Conservation (phyloP, 2,329 filamentous ascomycete species). For the Sporothrix humicola region DNA sequence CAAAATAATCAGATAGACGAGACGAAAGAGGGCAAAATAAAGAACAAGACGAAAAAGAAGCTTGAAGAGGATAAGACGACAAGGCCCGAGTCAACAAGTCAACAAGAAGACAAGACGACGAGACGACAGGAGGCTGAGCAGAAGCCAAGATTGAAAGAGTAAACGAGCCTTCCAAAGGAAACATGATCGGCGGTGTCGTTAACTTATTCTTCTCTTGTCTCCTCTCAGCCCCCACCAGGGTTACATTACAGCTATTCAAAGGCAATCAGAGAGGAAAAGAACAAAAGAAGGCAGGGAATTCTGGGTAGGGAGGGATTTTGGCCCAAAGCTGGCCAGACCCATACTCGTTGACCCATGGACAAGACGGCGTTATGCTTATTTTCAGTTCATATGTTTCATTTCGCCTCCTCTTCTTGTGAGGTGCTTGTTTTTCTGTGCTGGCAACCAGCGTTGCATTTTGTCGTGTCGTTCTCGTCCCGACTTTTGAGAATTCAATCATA, state of each 20-base stretch:
- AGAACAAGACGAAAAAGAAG: neutral
- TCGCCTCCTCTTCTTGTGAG: neutral
- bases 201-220: too few relatives aligned
- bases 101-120: too few relatives aligned
- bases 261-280: too few relatives aligned
- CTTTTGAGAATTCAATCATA: neutral
- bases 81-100: too few relatives aligned
- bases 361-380: slow-evolving; percentile 10
- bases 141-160: slow-evolving; percentile 5
- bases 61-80: too few relatives aligned
- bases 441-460: neutral
- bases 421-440: neutral
- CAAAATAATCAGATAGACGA: neutral
- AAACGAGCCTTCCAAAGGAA: slow-evolving; percentile 8
- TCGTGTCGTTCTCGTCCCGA: neutral
- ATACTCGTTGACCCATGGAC: neutral
- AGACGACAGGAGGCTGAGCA: neutral
- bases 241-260: neutral
- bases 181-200: slow-evolving; percentile 15
- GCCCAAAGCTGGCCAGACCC: neutral
- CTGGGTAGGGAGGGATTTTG: neutral
- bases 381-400: neutral
- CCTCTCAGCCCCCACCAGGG: neutral
- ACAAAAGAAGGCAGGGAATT: neutral
- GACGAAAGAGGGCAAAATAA: neutral